Evolutionary conservation across 352 stramenopile genomes (phyloP).

Genomic region (Pythium aristosporum): DNA sequence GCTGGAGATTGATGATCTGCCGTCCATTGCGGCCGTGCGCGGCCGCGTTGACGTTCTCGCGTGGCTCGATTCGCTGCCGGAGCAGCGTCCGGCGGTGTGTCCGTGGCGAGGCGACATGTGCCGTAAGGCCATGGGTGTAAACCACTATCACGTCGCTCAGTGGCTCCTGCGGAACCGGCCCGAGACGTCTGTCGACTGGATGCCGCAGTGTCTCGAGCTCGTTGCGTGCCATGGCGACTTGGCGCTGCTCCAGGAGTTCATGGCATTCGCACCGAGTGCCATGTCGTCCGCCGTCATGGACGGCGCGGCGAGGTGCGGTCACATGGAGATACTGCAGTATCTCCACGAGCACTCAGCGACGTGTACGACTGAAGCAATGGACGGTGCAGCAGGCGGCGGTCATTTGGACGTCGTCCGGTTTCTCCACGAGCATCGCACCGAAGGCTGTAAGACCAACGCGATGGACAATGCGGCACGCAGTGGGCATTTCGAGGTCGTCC

Average conservation of each 20-base stretch:
- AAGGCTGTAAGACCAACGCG: too few species aligned
- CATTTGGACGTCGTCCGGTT: slow-evolving; percentile 1
- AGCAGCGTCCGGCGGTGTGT: not conserved
- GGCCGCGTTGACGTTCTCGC: not conserved
- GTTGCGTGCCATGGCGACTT: too few species aligned
- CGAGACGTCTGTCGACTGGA: not conserved
- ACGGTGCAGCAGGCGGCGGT: too few species aligned
- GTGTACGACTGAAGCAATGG: too few species aligned
- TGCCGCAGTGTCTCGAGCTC: too few species aligned
- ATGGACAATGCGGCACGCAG: not conserved
- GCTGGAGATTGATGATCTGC: not conserved
- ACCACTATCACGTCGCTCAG: not conserved
- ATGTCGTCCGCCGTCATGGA: too few species aligned
- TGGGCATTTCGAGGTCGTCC: slow-evolving; percentile 7
- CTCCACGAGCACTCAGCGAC: too few species aligned
- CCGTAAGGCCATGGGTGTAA: not conserved
- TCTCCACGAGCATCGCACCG: slow-evolving; percentile 1
- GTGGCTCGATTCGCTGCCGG: not conserved
- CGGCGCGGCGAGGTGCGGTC: too few species aligned
- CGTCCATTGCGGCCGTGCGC: not conserved
- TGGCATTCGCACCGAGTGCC: too few species aligned
- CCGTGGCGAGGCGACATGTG: not conserved
- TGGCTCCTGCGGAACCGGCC: not conserved
- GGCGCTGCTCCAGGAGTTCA: too few species aligned
- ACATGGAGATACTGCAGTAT: too few species aligned